Evolutionary conservation across 768 basidiomycete species (phyloP).

Genomic region (Suillus variegatus): DNA sequence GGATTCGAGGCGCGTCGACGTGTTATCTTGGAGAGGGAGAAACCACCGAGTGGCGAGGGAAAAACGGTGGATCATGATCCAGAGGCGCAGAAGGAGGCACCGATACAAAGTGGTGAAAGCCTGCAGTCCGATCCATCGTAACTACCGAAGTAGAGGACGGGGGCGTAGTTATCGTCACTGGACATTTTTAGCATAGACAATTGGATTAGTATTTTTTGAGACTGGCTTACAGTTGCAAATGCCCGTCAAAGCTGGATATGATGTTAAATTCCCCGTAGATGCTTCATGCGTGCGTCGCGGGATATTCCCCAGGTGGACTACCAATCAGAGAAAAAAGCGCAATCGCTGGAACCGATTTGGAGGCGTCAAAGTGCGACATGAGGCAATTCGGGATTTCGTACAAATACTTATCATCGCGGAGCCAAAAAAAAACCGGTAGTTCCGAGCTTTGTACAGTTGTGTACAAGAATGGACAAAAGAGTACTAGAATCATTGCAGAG

Average conservation of each 20-base stretch:
- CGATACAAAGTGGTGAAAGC: conserved; percentile 8
- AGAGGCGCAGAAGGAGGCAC: conserved; percentile 11
- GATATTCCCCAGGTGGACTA: neutral
- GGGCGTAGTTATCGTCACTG: neutral
- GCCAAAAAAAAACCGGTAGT: conserved; percentile 1
- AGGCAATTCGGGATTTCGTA: conserved; percentile 8
- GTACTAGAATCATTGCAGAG: neutral
- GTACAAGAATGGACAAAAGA: neutral
- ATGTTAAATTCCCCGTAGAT: neutral
- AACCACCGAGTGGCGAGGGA: neutral
- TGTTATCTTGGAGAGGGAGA: conserved; percentile 28
- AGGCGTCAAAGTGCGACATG: neutral
- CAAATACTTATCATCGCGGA: conserved; percentile 1
- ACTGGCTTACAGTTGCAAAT: neutral
- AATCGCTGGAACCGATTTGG: conserved; percentile 1
- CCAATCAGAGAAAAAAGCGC: neutral
- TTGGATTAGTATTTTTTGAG: neutral
- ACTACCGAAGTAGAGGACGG: neutral
- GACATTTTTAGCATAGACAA: neutral
- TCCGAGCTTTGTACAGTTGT: neutral
- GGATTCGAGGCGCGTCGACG: conserved; percentile 47
- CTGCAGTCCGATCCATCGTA: neutral
- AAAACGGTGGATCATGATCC: conserved; percentile 3
- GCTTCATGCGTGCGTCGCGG: neutral
- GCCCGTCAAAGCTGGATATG: neutral